Base-by-base conservation (phyloP, 2,329 filamentous ascomycete genomes). In the Fusarium foetens region DNA sequence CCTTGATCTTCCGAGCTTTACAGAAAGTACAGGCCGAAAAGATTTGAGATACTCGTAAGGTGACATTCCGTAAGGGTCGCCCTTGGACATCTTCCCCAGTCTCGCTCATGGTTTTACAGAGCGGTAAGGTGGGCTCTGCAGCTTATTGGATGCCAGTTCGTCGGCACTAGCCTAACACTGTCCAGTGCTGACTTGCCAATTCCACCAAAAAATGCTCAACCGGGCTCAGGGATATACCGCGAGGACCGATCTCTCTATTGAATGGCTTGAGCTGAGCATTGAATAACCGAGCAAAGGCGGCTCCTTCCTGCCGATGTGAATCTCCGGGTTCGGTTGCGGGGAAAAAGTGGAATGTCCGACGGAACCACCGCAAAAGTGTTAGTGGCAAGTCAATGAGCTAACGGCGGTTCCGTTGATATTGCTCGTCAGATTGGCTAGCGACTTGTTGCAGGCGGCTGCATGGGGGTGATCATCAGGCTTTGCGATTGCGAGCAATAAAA, bases 1-100 rank as follows among this genome's bases (percentile, higher is more conserved):
- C 64, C 46, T 67, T 67, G 19, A 53, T 67, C 39, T 67, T 67
- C 13, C 64, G 35, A 31, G 35, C 38, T 23, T 67, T 67, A 1
- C 64, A 67, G 3, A 67, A 67, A 3, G 39, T 62, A 21, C 64
- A 67, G 9, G 64, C 64, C 1, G 64, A 67, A 0, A 41, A 12
- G 5, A 67, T 27, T 16, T 68, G 63, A 3, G 65, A 68, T 2
- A 68, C 63, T 25, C 63, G 43, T 4, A 68, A 14, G 5, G 48
- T 38, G 9, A 55, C 63, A 4, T 39, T 55, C 42, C 65, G 33
- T 3, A 61, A 2, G 0, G 65, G 48, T 2, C 42, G 48, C 3
- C 38, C 31, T 16, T 14, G 13, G 4, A 6, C 2, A 10, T n/a
- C 1, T 2, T 39, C 3, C 0, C 6, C 41, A 27, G 25, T 19